These are phyloP conservation scores for Lipomyces starkeyi DNA, from an alignment of 805 yeast species.

Conservation along the genomic window DNA sequence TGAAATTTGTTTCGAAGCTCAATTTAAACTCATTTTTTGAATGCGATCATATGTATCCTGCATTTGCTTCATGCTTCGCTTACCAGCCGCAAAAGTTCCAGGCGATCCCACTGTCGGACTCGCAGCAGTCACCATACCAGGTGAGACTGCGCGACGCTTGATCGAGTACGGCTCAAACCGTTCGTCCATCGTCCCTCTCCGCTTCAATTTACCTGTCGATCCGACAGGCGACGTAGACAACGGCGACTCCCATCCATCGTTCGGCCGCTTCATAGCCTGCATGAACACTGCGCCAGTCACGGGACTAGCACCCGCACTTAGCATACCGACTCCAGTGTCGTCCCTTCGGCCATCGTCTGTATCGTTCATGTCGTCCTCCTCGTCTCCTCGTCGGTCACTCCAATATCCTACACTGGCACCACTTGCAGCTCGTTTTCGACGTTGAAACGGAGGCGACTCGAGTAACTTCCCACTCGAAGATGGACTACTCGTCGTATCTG, in stretches of 20 bases:
- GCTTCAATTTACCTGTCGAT: conserved; percentile 24
- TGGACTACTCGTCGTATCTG: background rate
- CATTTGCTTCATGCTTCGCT: conserved; percentile 36
- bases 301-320: conserved; percentile 9
- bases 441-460: conserved; percentile 16
- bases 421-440: background rate
- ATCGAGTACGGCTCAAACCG: conserved; percentile 28
- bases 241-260: conserved; percentile 21
- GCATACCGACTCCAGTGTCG: background rate
- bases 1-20: background rate
- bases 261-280: conserved; percentile 18
- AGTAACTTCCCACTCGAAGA: conserved; percentile 4
- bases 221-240: conserved; percentile 20
- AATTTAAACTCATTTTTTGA: conserved; percentile 33
- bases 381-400: conserved; percentile 13
- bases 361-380: conserved; percentile 15
- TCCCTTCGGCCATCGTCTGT: conserved; percentile 9
- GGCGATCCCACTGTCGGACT: conserved; percentile 16
- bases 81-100: conserved; percentile 32
- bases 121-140: conserved; percentile 17
- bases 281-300: conserved; percentile 7
- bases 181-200: conserved; percentile 28
- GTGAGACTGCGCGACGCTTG: conserved; percentile 38
- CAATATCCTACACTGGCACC: conserved; percentile 5
- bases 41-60: conserved; percentile 38